These are phyloP conservation scores for Pigoraptor vietnamica DNA, from an alignment of 78 protist genomes.

Conservation along the genomic window DNA sequence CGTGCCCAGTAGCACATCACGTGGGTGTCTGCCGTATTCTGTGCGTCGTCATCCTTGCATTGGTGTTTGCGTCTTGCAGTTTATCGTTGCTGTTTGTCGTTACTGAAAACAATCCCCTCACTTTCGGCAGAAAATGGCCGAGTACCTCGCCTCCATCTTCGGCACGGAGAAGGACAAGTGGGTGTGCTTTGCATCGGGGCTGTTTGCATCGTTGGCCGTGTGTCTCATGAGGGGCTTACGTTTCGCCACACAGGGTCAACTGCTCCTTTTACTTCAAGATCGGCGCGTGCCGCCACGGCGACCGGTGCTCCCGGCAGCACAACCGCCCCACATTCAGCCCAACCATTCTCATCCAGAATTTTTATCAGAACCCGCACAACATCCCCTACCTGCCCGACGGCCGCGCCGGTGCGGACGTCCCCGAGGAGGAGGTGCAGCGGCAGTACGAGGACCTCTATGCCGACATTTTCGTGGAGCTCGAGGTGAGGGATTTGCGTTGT, in stretches of 20 bases:
- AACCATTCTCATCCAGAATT: slow-evolving; percentile 83
- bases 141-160: slow-evolving; percentile 48
- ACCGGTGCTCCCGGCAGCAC: slow-evolving; percentile 92
- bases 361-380: slow-evolving; percentile 64
- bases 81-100: no score
- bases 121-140: no score
- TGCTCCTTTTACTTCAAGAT: slow-evolving; percentile 97
- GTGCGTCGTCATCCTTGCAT: no score
- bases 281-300: slow-evolving; percentile 99
- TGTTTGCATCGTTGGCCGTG: background rate
- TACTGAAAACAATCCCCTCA: no score
- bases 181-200: background rate
- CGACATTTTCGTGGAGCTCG: slow-evolving; percentile 83
- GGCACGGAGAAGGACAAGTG: slow-evolving; percentile 79
- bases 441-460: slow-evolving; percentile 81
- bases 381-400: slow-evolving; percentile 8
- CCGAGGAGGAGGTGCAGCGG: slow-evolving; percentile 4
- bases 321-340: slow-evolving; percentile 82
- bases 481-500: background rate
- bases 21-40: no score
- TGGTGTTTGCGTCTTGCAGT: no score
- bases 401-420: background rate
- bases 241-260: slow-evolving; percentile 61
- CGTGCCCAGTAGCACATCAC: no score
- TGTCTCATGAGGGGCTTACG: no score